These are phyloP conservation scores for Gentiana straminea DNA, from an alignment of 257 asterid genomes.

Conservation along the genomic window DNA sequence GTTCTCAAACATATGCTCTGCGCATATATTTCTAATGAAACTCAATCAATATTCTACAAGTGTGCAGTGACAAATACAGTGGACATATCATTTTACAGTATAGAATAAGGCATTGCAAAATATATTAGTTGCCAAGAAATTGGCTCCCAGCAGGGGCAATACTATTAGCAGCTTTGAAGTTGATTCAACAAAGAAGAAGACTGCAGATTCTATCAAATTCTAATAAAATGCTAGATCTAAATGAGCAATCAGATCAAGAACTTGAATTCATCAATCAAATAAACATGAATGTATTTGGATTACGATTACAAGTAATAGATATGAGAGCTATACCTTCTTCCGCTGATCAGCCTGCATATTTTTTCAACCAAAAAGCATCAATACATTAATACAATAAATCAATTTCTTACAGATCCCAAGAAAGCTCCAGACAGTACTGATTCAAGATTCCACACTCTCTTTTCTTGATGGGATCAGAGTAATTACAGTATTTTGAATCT, in stretches of 20 bases:
- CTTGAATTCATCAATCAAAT: neutral
- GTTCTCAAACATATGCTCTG: neutral
- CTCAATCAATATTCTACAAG: neutral
- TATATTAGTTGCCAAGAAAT: too few species aligned
- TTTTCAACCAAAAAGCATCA: conserved; percentile 38
- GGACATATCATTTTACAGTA: too few species aligned
- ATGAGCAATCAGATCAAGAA: conserved; percentile 4
- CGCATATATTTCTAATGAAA: neutral
- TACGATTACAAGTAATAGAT: neutral
- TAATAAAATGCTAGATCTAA: conserved; percentile 11
- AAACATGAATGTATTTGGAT: neutral
- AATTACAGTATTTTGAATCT: conserved; percentile 9
- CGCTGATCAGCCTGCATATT: conserved; percentile 79
- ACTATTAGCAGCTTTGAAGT: too few species aligned
- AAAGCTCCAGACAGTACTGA: conserved; percentile 12
- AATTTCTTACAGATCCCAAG: conserved; percentile 25
- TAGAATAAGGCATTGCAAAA: too few species aligned
- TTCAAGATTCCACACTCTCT: conserved; percentile 3
- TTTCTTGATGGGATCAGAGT: conserved; percentile 19
- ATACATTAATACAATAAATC: conserved; percentile 15
- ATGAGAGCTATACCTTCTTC: conserved; percentile 40
- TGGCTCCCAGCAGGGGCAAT: too few species aligned
- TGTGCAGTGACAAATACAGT: neutral
- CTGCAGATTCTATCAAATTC: neutral
- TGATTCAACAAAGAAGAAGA: too few species aligned